Evolutionary conservation across 2,329 filamentous ascomycete species (phyloP).

Genomic region (Daldinia sp.): DNA sequence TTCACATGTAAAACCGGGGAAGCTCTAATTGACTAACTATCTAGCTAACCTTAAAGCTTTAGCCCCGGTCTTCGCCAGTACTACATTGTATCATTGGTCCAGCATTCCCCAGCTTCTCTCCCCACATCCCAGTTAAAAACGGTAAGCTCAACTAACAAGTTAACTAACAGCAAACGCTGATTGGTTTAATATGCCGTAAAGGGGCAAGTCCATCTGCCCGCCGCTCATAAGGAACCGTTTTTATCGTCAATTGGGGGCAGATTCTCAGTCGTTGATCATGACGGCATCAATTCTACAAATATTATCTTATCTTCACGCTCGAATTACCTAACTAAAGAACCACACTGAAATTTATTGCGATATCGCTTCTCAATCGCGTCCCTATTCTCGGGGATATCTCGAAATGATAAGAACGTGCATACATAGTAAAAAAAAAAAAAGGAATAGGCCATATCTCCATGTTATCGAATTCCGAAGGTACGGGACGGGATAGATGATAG

Average conservation of each 20-base stretch:
- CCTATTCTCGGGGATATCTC: constrained; percentile 25
- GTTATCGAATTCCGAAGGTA: constrained; percentile 17
- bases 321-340: constrained; percentile 13
- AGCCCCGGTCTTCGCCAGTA: constrained; percentile 19
- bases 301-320: constrained; percentile 20
- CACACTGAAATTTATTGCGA: constrained; percentile 15
- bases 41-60: constrained; percentile 18
- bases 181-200: constrained; percentile 27
- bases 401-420: constrained; percentile 24
- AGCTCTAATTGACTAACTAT: constrained; percentile 6
- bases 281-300: constrained; percentile 33
- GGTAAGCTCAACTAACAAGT: constrained; percentile 8
- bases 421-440: neutral
- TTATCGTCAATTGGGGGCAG: constrained; percentile 20
- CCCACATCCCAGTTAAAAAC: constrained; percentile 35
- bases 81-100: constrained; percentile 10
- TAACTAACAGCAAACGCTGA: constrained; percentile 3
- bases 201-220: constrained; percentile 36
- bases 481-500: neutral
- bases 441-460: neutral
- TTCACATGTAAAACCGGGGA: constrained; percentile 37
- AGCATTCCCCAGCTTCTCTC: constrained; percentile 43
- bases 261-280: constrained; percentile 36
- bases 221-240: constrained; percentile 42
- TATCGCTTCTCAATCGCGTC: constrained; percentile 19